Percentiles rank a stretch among this genome's conserved stretches.
Conservation (phyloP, 2,329 filamentous ascomycete species). For the Colletotrichum euphorbiae region DNA sequence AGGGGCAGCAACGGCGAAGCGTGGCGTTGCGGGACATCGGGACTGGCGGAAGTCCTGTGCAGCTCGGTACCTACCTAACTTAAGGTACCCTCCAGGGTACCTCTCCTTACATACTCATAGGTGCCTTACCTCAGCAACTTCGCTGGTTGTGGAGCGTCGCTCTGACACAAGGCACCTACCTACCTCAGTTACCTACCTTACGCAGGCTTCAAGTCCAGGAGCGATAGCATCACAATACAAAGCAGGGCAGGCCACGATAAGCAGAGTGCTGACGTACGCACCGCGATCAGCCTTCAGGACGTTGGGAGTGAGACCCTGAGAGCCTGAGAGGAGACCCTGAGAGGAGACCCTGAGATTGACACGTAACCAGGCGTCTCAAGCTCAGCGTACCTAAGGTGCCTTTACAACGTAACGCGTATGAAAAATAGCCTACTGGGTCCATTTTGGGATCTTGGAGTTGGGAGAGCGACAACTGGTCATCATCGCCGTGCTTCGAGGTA, state of each 20-base stretch:
- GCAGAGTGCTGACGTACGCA: conserved; percentile 12
- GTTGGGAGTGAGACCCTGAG: not conserved
- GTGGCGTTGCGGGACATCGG: conserved; percentile 28
- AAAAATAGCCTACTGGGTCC: conserved; percentile 25
- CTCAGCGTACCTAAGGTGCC: not conserved
- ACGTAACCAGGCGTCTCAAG: conserved; percentile 19
- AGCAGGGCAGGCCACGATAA: not conserved
- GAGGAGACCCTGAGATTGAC: conserved; percentile 6
- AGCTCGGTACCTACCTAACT: no score
- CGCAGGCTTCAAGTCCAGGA: not conserved
- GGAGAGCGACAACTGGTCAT: not conserved
- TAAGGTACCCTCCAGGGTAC: no score
- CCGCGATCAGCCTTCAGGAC: not conserved
- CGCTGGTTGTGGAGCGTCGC: no score
- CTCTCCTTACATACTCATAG: no score
- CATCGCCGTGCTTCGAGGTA: not conserved
- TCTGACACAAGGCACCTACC: no score
- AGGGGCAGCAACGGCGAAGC: conserved; percentile 14
- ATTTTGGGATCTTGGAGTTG: not conserved
- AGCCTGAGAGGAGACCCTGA: not conserved
- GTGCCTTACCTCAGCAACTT: no score
- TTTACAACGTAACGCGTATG: conserved; percentile 5
- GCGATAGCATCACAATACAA: not conserved
- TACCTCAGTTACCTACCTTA: no score
- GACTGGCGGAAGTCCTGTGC: conserved; percentile 13